These are phyloP conservation scores for Pestalotiopsis sp. DNA, from an alignment of 2,329 filamentous ascomycete genomes.

Conservation along the genomic window DNA sequence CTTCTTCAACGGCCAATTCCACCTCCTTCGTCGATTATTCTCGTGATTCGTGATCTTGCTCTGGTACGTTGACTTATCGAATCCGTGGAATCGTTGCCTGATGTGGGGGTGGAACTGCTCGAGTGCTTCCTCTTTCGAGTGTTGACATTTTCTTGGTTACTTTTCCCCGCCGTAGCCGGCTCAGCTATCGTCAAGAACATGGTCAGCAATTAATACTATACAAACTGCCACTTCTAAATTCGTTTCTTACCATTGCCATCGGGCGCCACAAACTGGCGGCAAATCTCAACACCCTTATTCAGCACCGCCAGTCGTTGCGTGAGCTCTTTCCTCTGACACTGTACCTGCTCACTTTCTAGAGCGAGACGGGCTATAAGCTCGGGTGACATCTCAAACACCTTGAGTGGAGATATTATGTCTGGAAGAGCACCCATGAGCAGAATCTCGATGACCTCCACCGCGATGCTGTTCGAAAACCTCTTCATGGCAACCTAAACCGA, in stretches of 20 bases:
- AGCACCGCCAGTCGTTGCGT: constrained; percentile 40
- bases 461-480: constrained; percentile 45
- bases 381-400: constrained; percentile 37
- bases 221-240: not conserved
- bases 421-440: constrained; percentile 38
- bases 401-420: constrained; percentile 41
- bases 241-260: not conserved
- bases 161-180: not conserved
- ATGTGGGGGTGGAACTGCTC: too few species aligned
- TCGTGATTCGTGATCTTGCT: too few species aligned
- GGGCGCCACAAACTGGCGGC: constrained; percentile 35
- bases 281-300: constrained; percentile 37
- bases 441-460: constrained; percentile 44
- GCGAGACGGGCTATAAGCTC: constrained; percentile 40
- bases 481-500: constrained; percentile 43
- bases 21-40: too few species aligned
- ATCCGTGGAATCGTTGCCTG: too few species aligned
- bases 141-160: not conserved
- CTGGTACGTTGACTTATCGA: too few species aligned
- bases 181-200: not conserved
- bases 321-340: constrained; percentile 37
- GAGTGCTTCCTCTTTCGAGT: not conserved
- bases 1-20: too few species aligned
- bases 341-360: constrained; percentile 42
- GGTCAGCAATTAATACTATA: not conserved